Conservation (phyloP, 257 asterid genomes). For the Solanum sejunctum region DNA sequence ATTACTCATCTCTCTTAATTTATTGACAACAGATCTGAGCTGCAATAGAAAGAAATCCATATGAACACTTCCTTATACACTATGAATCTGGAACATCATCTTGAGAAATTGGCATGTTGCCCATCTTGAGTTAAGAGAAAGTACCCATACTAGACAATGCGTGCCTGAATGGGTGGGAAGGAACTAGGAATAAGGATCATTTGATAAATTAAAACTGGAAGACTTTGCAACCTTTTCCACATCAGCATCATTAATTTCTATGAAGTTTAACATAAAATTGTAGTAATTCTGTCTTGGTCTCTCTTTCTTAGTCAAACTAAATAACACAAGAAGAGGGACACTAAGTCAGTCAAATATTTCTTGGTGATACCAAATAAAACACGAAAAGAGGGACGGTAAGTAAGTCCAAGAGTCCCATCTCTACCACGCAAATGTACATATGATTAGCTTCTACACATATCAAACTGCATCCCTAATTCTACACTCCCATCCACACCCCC, state of each 20-base stretch:
- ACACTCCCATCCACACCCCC: background rate
- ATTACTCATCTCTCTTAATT: conserved; percentile 41
- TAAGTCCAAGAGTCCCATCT: background rate
- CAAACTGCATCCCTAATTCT: background rate
- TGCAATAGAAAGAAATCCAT: conserved; percentile 11
- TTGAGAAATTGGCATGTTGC: background rate
- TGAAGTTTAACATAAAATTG: background rate
- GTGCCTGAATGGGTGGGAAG: background rate
- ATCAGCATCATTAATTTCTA: background rate
- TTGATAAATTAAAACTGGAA: background rate
- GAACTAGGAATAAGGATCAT: background rate
- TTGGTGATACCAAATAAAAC: background rate
- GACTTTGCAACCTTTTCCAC: background rate
- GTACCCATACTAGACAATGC: background rate
- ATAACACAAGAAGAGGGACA: background rate
- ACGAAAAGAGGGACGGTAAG: background rate
- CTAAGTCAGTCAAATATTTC: background rate
- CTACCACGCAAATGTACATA: background rate
- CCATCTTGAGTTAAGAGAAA: background rate
- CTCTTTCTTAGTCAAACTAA: background rate
- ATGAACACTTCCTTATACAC: background rate
- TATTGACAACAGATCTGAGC: conserved; percentile 55
- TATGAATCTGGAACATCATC: background rate
- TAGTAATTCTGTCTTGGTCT: background rate
- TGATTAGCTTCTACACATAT: background rate